A percentile compares a stretch with the other conserved stretches of the same genome.
These are phyloP conservation scores for Pichia norvegensis DNA, from an alignment of 1,139 yeast species.

Conservation along the genomic window DNA sequence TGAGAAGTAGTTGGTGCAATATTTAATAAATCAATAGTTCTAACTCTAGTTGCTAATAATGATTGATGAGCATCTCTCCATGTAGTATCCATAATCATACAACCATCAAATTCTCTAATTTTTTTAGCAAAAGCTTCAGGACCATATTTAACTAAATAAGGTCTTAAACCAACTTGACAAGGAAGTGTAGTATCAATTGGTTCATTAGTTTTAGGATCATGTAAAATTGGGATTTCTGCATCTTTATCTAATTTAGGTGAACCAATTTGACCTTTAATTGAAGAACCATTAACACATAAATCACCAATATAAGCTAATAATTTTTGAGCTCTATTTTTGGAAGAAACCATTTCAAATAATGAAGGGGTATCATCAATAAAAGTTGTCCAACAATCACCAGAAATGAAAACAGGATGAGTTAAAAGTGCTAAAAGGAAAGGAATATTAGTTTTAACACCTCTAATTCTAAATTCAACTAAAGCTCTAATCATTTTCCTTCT, in stretches of 20 bases:
- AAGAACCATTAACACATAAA: constrained; percentile 88
- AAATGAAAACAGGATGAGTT: constrained; percentile 83
- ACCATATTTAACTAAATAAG: constrained; percentile 73
- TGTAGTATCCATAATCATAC: constrained; percentile 93
- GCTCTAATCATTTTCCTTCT: constrained; percentile 97
- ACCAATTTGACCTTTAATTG: constrained; percentile 92
- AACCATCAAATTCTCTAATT: constrained; percentile 78
- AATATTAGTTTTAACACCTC: constrained; percentile 98
- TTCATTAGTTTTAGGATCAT: constrained; percentile 40
- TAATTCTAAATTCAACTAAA: constrained; percentile 90
- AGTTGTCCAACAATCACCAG: constrained; percentile 95
- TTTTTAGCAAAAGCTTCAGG: constrained; percentile 84
- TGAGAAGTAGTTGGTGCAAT: constrained; percentile 93
- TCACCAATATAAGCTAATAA: constrained; percentile 84
- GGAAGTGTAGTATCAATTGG: constrained; percentile 49
- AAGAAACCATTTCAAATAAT: constrained; percentile 86
- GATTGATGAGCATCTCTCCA: constrained; percentile 99
- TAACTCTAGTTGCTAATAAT: constrained; percentile 91
- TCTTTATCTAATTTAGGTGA: constrained; percentile 72
- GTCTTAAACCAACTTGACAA: constrained; percentile 82
- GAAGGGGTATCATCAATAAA: constrained; percentile 97
- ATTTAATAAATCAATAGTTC: constrained; percentile 84
- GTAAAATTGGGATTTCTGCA: constrained; percentile 67
- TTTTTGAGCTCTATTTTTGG: constrained; percentile 96
- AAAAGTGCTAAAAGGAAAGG: constrained; percentile 91